These are phyloP conservation scores for Artemisia argyi DNA, from an alignment of 129 eudicot genomes.

Conservation along the genomic window DNA sequence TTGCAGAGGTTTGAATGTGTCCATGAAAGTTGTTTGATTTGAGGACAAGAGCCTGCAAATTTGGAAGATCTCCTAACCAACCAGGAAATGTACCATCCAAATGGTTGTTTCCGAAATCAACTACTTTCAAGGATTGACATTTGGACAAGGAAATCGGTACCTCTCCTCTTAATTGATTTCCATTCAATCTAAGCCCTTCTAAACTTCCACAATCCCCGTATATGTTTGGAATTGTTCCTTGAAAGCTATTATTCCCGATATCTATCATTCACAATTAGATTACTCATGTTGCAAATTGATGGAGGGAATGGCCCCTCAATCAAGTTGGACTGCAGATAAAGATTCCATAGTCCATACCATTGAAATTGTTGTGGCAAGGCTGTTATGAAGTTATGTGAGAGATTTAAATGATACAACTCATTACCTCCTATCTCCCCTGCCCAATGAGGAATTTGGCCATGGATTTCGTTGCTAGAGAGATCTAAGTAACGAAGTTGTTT, in stretches of 20 bases:
- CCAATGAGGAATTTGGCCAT: slow-evolving; percentile 20
- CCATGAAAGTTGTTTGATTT: slow-evolving; percentile 43
- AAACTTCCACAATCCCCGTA: slow-evolving; percentile 1
- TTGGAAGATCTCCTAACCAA: slow-evolving; percentile 38
- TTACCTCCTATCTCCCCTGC: slow-evolving; percentile 1
- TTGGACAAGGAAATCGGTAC: slow-evolving; percentile 32
- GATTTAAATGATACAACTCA: not conserved
- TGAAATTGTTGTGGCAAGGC: not conserved
- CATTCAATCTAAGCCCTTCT: slow-evolving; percentile 17
- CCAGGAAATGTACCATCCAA: slow-evolving; percentile 34
- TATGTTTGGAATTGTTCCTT: slow-evolving; percentile 30
- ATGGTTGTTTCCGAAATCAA: slow-evolving; percentile 40
- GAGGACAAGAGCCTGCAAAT: slow-evolving; percentile 35
- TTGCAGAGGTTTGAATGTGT: not conserved
- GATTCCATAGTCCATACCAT: not conserved
- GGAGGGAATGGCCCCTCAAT: slow-evolving; percentile 27
- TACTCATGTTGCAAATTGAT: slow-evolving; percentile 28
- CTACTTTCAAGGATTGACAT: slow-evolving; percentile 30
- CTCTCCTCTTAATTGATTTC: slow-evolving; percentile 35
- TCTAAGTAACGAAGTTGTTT: not conserved
- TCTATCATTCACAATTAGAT: slow-evolving; percentile 4
- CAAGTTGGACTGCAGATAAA: slow-evolving; percentile 15
- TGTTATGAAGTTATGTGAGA: slow-evolving; percentile 34
- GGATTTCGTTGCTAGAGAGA: slow-evolving; percentile 14
- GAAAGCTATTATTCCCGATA: slow-evolving; percentile 27